phyloP scores from a whole-genome alignment of 768 basidiomycete species.

The Tricholomella constricta region DNA sequence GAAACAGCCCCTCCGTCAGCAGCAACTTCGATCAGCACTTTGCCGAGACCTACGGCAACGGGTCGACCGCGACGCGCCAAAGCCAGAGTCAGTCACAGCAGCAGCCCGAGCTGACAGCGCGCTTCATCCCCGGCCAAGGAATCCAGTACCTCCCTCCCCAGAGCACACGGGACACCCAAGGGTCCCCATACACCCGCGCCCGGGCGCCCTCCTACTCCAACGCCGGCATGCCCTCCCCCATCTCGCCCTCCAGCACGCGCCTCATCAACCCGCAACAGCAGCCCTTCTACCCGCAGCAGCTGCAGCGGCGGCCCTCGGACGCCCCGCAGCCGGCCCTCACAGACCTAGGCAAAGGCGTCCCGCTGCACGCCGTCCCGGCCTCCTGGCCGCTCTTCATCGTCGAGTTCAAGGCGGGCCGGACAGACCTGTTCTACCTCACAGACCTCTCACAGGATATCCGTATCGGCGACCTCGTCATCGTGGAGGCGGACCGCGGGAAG shows the following conservation, averaged over 20 bases:
- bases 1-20: conserved; percentile 46
- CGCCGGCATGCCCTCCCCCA: conserved; percentile 47
- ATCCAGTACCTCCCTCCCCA: conserved; percentile 20
- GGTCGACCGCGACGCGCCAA: conserved; percentile 24
- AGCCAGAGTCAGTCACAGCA: conserved; percentile 30
- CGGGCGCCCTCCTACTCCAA: conserved; percentile 45
- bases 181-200: conserved; percentile 39
- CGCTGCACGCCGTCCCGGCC: conserved; percentile 78
- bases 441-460: conserved; percentile 64
- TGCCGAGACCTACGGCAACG: conserved; percentile 36
- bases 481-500: conserved; percentile 94
- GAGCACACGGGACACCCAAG: conserved; percentile 22
- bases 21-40: conserved; percentile 49
- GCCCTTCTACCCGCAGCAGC: conserved; percentile 44
- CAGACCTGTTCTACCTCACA: conserved; percentile 90
- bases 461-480: conserved; percentile 91
- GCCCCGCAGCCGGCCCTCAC: conserved; percentile 34
- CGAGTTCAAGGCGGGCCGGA: conserved; percentile 96
- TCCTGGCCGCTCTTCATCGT: conserved; percentile 94
- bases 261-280: conserved; percentile 48
- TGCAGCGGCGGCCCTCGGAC: conserved; percentile 46
- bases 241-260: conserved; percentile 50
- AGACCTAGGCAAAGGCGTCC: conserved; percentile 89
- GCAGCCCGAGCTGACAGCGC: conserved; percentile 47
- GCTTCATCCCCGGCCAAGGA: conserved; percentile 61